A percentile compares a stretch with the other conserved stretches of the same genome.
These are phyloP conservation scores for Ceratocystis ficicola DNA, from an alignment of 2,329 filamentous ascomycete species.

Conservation along the genomic window DNA sequence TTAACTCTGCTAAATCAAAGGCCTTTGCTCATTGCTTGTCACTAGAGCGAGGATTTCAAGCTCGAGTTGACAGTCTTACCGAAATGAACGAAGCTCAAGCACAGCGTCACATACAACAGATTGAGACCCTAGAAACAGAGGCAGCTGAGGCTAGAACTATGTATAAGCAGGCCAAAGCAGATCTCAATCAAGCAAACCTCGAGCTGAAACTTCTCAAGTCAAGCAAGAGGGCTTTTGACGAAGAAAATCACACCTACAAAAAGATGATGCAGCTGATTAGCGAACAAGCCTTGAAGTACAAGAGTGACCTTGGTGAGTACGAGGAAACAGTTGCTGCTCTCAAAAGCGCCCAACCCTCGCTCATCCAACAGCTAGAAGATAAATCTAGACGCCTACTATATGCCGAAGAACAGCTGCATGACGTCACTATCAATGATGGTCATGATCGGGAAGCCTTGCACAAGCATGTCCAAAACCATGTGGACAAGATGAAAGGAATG, in stretches of 20 bases:
- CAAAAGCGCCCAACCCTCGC: background rate
- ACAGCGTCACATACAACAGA: background rate
- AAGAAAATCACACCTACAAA: background rate
- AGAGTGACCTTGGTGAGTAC: background rate
- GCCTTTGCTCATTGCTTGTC: background rate
- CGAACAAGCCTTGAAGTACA: background rate
- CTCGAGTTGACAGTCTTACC: background rate
- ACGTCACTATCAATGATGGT: background rate
- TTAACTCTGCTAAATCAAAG: background rate
- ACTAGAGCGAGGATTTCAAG: background rate
- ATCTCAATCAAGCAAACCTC: background rate
- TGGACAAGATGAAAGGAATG: background rate
- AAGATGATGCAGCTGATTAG: background rate
- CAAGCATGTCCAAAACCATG: background rate
- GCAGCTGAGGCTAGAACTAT: background rate
- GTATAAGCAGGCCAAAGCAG: background rate
- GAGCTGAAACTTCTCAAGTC: constrained; percentile 1
- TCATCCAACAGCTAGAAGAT: background rate
- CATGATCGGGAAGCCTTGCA: background rate
- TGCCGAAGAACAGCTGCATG: background rate
- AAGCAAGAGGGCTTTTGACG: background rate
- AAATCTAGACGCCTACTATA: background rate
- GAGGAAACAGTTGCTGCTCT: background rate
- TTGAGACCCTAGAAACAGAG: background rate
- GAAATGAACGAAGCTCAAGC: background rate